phyloP scores from a whole-genome alignment of 768 basidiomycete genomes.

The Cystoderma amianthinum region DNA sequence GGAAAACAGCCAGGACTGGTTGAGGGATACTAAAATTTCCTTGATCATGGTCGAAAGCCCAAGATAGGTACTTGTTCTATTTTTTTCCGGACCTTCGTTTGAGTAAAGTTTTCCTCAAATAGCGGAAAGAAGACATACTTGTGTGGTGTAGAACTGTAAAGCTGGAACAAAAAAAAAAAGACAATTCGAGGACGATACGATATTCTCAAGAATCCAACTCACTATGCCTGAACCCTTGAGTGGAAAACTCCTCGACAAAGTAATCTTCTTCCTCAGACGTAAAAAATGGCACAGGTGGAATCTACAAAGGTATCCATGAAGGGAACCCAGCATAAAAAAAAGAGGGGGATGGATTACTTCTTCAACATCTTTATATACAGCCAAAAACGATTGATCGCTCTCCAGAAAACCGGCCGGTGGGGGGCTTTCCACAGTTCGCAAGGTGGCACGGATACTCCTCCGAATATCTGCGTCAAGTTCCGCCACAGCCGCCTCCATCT shows the following conservation, averaged over 20 bases:
- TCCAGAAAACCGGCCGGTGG: slow-evolving; percentile 51
- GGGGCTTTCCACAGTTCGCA: slow-evolving; percentile 45
- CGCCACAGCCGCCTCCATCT: slow-evolving; percentile 35
- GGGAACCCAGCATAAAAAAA: neutral
- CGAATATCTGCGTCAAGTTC: slow-evolving; percentile 54
- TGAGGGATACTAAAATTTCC: slow-evolving; percentile 37
- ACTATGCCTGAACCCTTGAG: slow-evolving; percentile 59
- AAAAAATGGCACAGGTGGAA: slow-evolving; percentile 57
- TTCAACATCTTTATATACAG: slow-evolving; percentile 38
- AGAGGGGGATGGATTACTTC: slow-evolving; percentile 22
- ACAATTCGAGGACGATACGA: neutral
- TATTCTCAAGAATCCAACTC: slow-evolving; percentile 15
- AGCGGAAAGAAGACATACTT: slow-evolving; percentile 22
- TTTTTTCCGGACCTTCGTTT: too few relatives aligned
- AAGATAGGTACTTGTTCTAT: slow-evolving; percentile 34
- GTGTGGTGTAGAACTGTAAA: slow-evolving; percentile 56
- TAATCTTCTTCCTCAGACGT: slow-evolving; percentile 60
- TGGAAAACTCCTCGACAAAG: slow-evolving; percentile 53
- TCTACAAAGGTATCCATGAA: slow-evolving; percentile 34
- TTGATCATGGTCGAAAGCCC: slow-evolving; percentile 31
- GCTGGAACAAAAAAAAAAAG: slow-evolving; percentile 26
- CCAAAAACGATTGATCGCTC: slow-evolving; percentile 41
- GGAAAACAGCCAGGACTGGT: slow-evolving; percentile 35
- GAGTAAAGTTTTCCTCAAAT: neutral
- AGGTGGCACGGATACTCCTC: slow-evolving; percentile 48